phyloP scores from a whole-genome alignment of 768 basidiomycete genomes.

The Pholiota microspora region DNA sequence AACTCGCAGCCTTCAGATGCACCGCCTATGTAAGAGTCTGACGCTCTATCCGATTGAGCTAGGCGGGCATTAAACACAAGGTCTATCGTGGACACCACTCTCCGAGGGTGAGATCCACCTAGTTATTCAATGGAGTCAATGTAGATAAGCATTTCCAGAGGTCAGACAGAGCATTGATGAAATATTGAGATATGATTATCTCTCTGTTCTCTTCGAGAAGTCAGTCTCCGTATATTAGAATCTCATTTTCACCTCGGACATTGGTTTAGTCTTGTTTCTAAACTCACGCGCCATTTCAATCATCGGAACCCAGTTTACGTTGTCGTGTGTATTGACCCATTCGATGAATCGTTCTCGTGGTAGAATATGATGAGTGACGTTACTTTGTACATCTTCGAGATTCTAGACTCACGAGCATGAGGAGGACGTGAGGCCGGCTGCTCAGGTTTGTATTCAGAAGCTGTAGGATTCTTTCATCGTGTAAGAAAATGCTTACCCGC shows the following conservation, averaged over 20 bases:
- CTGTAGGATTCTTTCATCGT: not conserved
- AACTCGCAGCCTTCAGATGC: slow-evolving; percentile 36
- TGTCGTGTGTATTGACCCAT: slow-evolving; percentile 69
- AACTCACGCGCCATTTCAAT: slow-evolving; percentile 66
- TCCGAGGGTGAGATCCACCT: too few relatives aligned
- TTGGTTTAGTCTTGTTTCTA: slow-evolving; percentile 47
- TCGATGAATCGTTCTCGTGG: slow-evolving; percentile 67
- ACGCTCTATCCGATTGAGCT: slow-evolving; percentile 57
- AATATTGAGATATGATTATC: too few relatives aligned
- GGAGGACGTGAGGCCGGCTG: slow-evolving; percentile 66
- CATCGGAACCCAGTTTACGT: slow-evolving; percentile 71
- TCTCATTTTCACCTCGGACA: slow-evolving; percentile 54
- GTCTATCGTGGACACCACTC: too few relatives aligned
- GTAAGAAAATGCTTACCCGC: slow-evolving; percentile 42
- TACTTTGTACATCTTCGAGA: not conserved
- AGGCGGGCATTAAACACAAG: slow-evolving; percentile 31
- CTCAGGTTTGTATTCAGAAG: slow-evolving; percentile 1
- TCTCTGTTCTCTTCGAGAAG: too few relatives aligned
- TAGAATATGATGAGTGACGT: not conserved
- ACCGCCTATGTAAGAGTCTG: slow-evolving; percentile 35
- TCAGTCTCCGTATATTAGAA: slow-evolving; percentile 23
- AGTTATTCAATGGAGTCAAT: too few relatives aligned
- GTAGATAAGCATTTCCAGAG: too few relatives aligned
- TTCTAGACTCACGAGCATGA: slow-evolving; percentile 55
- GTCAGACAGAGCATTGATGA: too few relatives aligned